These are phyloP conservation scores for Boletus insuetus DNA, from an alignment of 768 basidiomycete species.

Conservation along the genomic window DNA sequence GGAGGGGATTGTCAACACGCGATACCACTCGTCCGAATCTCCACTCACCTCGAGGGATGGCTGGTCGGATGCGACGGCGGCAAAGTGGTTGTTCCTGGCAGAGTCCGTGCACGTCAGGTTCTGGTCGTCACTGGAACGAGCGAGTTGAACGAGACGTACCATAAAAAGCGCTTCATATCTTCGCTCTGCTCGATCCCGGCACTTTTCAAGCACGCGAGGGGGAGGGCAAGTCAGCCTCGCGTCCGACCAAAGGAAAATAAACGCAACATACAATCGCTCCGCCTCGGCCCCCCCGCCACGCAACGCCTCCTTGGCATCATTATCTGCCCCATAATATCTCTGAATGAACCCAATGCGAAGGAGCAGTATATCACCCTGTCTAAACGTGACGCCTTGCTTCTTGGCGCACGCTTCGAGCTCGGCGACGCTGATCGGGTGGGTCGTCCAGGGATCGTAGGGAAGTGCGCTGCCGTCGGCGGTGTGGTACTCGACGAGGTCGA, in stretches of 20 bases:
- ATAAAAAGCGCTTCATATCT: slow-evolving; percentile 72
- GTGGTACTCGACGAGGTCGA: slow-evolving; percentile 59
- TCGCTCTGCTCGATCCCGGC: slow-evolving; percentile 68
- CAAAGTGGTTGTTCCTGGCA: slow-evolving; percentile 68
- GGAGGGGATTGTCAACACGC: too few relatives aligned
- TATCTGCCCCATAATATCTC: slow-evolving; percentile 45
- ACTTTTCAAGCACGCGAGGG: slow-evolving; percentile 27
- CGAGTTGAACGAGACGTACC: slow-evolving; percentile 38
- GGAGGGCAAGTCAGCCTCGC: too few relatives aligned
- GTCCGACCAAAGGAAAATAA: neutral
- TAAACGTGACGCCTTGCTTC: slow-evolving; percentile 55
- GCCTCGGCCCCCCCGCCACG: slow-evolving; percentile 28
- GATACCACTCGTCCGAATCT: neutral
- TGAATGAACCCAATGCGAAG: slow-evolving; percentile 62
- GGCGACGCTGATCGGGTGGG: slow-evolving; percentile 48
- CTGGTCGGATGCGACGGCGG: slow-evolving; percentile 66
- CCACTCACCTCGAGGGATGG: slow-evolving; percentile 56
- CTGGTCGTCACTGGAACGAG: neutral
- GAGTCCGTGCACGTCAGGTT: neutral
- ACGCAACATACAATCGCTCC: slow-evolving; percentile 50
- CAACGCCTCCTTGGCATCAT: slow-evolving; percentile 45
- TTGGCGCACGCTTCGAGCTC: slow-evolving; percentile 60
- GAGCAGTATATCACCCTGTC: slow-evolving; percentile 58
- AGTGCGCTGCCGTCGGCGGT: slow-evolving; percentile 38
- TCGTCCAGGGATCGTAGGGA: slow-evolving; percentile 65